Conservation (phyloP, 768 basidiomycete genomes). For the Psilocybe sp. region DNA sequence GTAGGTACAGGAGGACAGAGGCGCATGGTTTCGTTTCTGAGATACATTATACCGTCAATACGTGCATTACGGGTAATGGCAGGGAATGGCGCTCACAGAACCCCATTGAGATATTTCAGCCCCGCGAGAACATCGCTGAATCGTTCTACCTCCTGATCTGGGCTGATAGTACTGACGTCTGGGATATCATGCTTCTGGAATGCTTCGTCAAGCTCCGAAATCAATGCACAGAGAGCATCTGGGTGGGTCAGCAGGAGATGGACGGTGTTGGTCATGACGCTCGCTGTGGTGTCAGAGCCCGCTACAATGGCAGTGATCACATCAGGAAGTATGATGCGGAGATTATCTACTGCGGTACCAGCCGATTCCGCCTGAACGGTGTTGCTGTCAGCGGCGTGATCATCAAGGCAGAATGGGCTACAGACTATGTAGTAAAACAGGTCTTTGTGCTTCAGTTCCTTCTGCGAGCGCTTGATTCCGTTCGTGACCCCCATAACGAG, state of each 20-base stretch:
- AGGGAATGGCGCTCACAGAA: constrained; percentile 24
- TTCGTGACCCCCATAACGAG: constrained; percentile 9
- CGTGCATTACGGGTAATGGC: background rate
- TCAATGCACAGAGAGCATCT: background rate
- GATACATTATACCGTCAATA: background rate
- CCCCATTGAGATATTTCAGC: constrained; percentile 28
- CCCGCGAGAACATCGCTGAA: constrained; percentile 17
- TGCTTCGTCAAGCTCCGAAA: constrained; percentile 21
- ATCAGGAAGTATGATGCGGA: constrained; percentile 11
- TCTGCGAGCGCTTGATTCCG: constrained; percentile 12
- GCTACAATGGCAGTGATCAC: constrained; percentile 21
- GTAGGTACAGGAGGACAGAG: constrained; percentile 32
- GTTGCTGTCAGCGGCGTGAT: background rate
- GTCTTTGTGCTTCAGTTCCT: constrained; percentile 16
- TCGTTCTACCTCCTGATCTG: background rate
- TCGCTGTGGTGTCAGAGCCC: constrained; percentile 26
- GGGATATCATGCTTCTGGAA: constrained; percentile 10
- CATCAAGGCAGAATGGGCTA: background rate
- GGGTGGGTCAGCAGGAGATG: constrained; percentile 22
- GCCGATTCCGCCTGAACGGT: constrained; percentile 6
- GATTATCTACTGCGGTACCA: constrained; percentile 1
- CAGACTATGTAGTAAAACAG: constrained; percentile 23
- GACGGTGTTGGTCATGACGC: constrained; percentile 17
- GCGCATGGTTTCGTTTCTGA: constrained; percentile 35
- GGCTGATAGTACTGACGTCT: background rate